Percentiles rank a stretch among this genome's conserved stretches.
These are phyloP conservation scores for Lepraria neglecta DNA, from an alignment of 495 filamentous ascomycete genomes.

Conservation along the genomic window DNA sequence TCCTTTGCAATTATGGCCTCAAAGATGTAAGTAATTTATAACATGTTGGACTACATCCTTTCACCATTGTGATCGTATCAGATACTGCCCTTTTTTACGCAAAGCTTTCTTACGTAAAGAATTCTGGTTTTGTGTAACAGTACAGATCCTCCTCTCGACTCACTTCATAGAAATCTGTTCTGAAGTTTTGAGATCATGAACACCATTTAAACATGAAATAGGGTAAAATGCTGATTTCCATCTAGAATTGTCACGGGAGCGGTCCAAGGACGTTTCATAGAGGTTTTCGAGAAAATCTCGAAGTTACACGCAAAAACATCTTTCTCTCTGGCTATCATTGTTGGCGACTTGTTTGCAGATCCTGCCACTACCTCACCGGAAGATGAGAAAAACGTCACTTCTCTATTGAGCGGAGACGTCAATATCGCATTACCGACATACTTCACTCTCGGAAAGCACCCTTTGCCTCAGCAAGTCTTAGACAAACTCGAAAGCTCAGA, in stretches of 20 bases:
- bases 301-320: slow-evolving; percentile 75
- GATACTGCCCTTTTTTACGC: not conserved
- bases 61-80: not conserved
- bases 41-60: not conserved
- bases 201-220: not conserved
- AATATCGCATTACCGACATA: slow-evolving; percentile 74
- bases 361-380: slow-evolving; percentile 38
- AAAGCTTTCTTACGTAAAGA: not conserved
- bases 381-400: slow-evolving; percentile 52
- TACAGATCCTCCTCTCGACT: not conserved
- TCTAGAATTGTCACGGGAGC: slow-evolving; percentile 73
- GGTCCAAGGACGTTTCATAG: slow-evolving; percentile 63
- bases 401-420: slow-evolving; percentile 64
- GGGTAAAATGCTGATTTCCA: not conserved
- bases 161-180: no score
- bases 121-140: not conserved
- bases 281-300: slow-evolving; percentile 70
- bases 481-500: slow-evolving; percentile 64
- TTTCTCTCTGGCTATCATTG: slow-evolving; percentile 76
- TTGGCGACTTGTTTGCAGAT: slow-evolving; percentile 69
- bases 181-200: not conserved
- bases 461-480: slow-evolving; percentile 61
- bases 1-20: slow-evolving; percentile 47
- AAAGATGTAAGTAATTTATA: slow-evolving; percentile 55
- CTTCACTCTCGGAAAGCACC: slow-evolving; percentile 65